Base-by-base conservation (phyloP, 805 yeast species). In the Yarrowia sp. region DNA sequence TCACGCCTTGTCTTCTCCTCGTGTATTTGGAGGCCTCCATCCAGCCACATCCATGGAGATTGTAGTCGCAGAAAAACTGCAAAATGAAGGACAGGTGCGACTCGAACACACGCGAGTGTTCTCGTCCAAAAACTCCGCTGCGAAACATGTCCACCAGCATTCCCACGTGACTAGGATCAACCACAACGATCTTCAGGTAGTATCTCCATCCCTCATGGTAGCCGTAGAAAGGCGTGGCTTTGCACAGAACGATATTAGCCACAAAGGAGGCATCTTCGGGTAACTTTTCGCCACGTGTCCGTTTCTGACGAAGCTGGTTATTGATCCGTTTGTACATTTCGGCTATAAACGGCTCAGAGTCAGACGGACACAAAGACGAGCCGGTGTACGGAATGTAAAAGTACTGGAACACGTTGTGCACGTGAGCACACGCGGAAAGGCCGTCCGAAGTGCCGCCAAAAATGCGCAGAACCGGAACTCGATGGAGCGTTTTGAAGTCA, bases 331-430 rank as follows among this genome's bases (percentile, higher is more conserved):
- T 14, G 14, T 47, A 66, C 24, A 78, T 70, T 2, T 47, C 40
- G 8, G 46, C 58, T n/a, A 74, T 69, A 34, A 55, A 55, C 61
- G 61, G 61, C 34, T 71, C 70, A 24, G 70, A 73, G 20, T 63
- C 68, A 9, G 49, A 64, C 1, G 72, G 74, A 15, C 71, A 69
- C 7, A 70, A 42, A 0, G 76, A 74, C 1, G 24, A 7, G 10
- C 87, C 89, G 50, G 79, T 80, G 73, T 88, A 88, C 42, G 85
- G 86, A 2, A 93, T 80, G 74, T 83, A 92, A 1, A 94, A 71
- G 74, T 94, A 95, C 0, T 98, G 99, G 71, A 83, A 91, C 19
- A 85, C 85, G 46, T 94, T 93, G 78, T 93, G 98, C 10, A 95
- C 79, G 75, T 95, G 97, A 0, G 89, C 84, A 14, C 84, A 71